These are phyloP conservation scores for Ceratorhiza oryzae-sativae DNA, from an alignment of 1,284 basidiomycete genomes.

Conservation along the genomic window DNA sequence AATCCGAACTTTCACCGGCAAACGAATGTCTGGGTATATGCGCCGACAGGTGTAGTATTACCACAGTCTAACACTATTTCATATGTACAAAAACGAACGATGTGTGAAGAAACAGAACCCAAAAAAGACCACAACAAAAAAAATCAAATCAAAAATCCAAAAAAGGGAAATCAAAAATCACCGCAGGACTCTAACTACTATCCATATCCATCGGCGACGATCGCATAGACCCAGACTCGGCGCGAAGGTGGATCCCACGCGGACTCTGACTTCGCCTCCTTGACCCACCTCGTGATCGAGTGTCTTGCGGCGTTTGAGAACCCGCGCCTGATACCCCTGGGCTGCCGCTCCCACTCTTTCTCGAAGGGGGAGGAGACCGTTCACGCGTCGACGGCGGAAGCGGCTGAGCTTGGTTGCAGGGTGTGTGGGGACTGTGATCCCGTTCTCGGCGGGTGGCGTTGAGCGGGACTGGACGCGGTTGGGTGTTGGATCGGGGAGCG, in stretches of 20 bases:
- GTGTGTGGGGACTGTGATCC: not conserved
- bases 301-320: not conserved
- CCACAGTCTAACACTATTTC: not conserved
- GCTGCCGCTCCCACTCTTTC: not conserved
- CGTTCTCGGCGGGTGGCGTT: not conserved
- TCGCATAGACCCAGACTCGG: constrained; percentile 19
- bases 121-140: not conserved
- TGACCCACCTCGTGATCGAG: not conserved
- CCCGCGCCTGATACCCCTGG: not conserved
- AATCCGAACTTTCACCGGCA: too few relatives aligned
- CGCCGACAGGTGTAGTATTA: too few relatives aligned
- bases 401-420: not conserved
- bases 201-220: constrained; percentile 35
- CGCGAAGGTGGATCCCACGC: not conserved
- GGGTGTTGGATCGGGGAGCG: not conserved
- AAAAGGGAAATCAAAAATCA: too few relatives aligned
- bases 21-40: not conserved
- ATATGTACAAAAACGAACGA: not conserved
- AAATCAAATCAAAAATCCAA: not conserved
- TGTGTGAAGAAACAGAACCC: not conserved
- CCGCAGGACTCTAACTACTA: constrained; percentile 21
- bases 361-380: not conserved
- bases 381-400: not conserved
- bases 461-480: not conserved
- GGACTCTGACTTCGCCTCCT: constrained; percentile 17